Evolutionary conservation across 2,329 filamentous ascomycete species (phyloP).

Genomic region (Aureobasidium subglaciale): DNA sequence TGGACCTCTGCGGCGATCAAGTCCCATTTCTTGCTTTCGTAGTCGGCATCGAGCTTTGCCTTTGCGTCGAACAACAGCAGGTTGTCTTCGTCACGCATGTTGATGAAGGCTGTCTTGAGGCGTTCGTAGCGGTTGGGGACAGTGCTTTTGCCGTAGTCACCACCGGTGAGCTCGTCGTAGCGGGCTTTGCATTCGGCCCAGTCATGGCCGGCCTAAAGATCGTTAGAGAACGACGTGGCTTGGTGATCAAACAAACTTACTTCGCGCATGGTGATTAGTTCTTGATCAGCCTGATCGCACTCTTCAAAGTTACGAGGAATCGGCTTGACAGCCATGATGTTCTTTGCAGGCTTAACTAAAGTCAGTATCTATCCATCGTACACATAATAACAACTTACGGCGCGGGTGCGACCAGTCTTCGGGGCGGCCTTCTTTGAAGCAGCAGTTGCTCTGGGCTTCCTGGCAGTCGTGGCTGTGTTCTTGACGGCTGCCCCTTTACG

Average conservation of each 20-base stretch:
- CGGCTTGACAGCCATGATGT: constrained; percentile 19
- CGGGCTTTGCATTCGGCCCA: constrained; percentile 24
- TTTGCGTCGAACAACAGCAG: constrained; percentile 30
- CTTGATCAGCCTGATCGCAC: constrained; percentile 24
- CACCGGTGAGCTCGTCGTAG: constrained; percentile 28
- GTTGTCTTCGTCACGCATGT: constrained; percentile 31
- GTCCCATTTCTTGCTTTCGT: constrained; percentile 35
- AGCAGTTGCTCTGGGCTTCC: background rate
- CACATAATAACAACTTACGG: background rate
- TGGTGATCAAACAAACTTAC: constrained; percentile 10
- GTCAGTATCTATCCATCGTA: background rate
- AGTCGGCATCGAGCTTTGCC: constrained; percentile 33
- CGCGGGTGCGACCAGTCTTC: background rate
- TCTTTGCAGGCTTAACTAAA: background rate
- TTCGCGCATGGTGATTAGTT: constrained; percentile 25
- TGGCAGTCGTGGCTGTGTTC: background rate
- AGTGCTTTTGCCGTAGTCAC: constrained; percentile 29
- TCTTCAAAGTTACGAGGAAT: constrained; percentile 23
- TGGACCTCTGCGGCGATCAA: constrained; percentile 30
- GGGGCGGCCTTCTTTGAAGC: background rate
- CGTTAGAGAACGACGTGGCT: background rate
- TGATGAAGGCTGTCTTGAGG: constrained; percentile 34
- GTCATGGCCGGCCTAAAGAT: constrained; percentile 8
- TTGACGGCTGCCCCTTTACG: background rate
- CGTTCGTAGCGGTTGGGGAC: constrained; percentile 33